These are phyloP conservation scores for Boehmeria nivea DNA, from an alignment of 306 rosid genomes.

Conservation along the genomic window DNA sequence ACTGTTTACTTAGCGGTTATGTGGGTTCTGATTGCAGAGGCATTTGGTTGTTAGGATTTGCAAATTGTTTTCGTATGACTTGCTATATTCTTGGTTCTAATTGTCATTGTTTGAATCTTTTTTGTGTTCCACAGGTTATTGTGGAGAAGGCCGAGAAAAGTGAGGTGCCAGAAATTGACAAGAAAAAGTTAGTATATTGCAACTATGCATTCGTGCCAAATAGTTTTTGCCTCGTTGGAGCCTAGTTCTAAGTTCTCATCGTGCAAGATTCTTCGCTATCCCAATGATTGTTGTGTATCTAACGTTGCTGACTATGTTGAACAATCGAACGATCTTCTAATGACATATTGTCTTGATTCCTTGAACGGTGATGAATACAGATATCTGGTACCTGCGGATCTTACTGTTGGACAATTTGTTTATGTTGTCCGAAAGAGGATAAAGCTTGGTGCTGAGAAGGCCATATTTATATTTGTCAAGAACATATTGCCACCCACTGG, in stretches of 20 bases:
- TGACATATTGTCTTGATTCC: neutral
- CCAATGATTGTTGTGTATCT: neutral
- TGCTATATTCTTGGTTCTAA: neutral
- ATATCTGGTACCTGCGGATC: slow-evolving; percentile 87
- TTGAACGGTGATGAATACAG: slow-evolving; percentile 29
- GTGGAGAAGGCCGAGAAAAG: slow-evolving; percentile 85
- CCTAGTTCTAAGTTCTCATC: neutral
- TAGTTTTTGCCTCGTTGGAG: neutral
- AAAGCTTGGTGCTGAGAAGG: slow-evolving; percentile 80
- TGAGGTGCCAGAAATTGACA: slow-evolving; percentile 84
- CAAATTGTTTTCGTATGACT: neutral
- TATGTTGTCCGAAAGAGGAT: slow-evolving; percentile 86
- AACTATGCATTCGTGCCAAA: neutral
- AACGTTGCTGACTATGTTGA: too few relatives aligned
- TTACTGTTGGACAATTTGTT: slow-evolving; percentile 83
- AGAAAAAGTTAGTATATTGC: slow-evolving; percentile 62
- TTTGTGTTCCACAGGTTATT: slow-evolving; percentile 48
- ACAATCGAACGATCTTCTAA: too few relatives aligned
- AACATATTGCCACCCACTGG: slow-evolving; percentile 82
- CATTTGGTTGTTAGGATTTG: neutral
- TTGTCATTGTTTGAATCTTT: slow-evolving; percentile 11
- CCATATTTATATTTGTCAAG: slow-evolving; percentile 80
- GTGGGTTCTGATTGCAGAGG: neutral
- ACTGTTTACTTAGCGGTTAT: neutral
- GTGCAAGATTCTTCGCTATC: neutral